Conservation (phyloP, 345 rosid genomes). For the Dipteronia sinensis region DNA sequence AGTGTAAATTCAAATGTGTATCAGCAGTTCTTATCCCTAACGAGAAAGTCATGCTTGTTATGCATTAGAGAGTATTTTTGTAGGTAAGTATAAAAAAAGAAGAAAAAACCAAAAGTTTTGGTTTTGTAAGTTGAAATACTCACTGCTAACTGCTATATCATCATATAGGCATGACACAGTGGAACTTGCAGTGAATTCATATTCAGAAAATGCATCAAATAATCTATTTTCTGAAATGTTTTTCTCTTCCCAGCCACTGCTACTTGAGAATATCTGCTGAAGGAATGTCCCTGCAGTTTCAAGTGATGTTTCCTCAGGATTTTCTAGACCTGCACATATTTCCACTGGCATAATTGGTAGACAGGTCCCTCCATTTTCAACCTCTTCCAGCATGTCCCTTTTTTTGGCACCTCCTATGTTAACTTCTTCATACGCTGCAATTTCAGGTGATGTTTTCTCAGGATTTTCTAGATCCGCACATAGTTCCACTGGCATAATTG, state of each 20-base stretch:
- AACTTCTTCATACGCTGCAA: too few relatives aligned
- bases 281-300: background rate
- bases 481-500: background rate
- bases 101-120: background rate
- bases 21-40: background rate
- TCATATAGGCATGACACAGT: background rate
- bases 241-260: slow-evolving; percentile 15
- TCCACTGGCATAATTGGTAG: too few relatives aligned
- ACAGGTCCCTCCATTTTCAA: too few relatives aligned
- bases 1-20: background rate
- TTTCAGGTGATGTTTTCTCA: background rate
- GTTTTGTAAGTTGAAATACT: background rate
- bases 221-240: background rate
- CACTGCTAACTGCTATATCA: slow-evolving; percentile 2
- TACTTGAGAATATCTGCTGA: slow-evolving; percentile 8
- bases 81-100: background rate
- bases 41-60: background rate
- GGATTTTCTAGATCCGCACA: background rate
- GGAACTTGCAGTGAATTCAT: slow-evolving; percentile 11
- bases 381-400: too few relatives aligned
- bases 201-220: slow-evolving; percentile 4
- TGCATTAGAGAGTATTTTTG: background rate
- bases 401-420: too few relatives aligned
- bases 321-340: too few relatives aligned
- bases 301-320: too few relatives aligned